phyloP scores from a whole-genome alignment of 2,329 filamentous ascomycete genomes.

The Trichoderma polysporum region DNA sequence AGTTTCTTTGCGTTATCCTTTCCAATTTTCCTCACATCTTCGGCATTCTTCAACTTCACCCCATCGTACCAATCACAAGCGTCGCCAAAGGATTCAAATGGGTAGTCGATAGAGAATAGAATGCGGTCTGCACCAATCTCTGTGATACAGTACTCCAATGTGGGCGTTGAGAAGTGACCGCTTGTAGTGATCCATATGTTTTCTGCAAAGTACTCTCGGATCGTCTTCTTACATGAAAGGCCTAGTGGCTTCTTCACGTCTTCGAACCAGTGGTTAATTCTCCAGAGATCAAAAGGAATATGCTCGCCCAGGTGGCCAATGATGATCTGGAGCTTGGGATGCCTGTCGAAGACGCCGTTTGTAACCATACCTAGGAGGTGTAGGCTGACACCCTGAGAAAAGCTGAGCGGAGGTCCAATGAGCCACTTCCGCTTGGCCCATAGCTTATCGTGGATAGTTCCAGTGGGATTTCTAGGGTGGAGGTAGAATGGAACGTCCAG shows the following conservation, averaged over 20 bases:
- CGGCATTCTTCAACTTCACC: conserved; percentile 36
- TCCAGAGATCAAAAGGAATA: conserved; percentile 50
- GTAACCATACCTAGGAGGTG: conserved; percentile 54
- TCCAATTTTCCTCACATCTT: conserved; percentile 42
- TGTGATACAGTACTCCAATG: conserved; percentile 49
- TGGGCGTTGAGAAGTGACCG: conserved; percentile 55
- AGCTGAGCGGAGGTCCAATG: conserved; percentile 58
- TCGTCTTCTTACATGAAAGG: conserved; percentile 47
- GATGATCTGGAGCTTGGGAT: conserved; percentile 46
- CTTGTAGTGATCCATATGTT: conserved; percentile 59
- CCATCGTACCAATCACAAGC: conserved; percentile 44
- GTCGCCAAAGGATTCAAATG: conserved; percentile 48
- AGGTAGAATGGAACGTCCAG: conserved; percentile 65
- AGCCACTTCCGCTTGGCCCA: conserved; percentile 60
- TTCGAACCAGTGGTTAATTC: conserved; percentile 56
- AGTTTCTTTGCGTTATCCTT: conserved; percentile 44
- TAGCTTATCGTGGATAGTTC: conserved; percentile 56
- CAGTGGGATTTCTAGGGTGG: conserved; percentile 59
- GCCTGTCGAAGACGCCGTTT: conserved; percentile 51
- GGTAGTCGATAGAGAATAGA: conserved; percentile 55
- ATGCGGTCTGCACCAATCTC: conserved; percentile 51
- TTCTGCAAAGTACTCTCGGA: conserved; percentile 52
- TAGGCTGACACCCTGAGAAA: conserved; percentile 58
- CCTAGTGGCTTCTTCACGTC: conserved; percentile 53
- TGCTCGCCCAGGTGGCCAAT: conserved; percentile 51